Base-by-base conservation (phyloP, 73 alveolate species). In the Paramecium biaurelia region DNA sequence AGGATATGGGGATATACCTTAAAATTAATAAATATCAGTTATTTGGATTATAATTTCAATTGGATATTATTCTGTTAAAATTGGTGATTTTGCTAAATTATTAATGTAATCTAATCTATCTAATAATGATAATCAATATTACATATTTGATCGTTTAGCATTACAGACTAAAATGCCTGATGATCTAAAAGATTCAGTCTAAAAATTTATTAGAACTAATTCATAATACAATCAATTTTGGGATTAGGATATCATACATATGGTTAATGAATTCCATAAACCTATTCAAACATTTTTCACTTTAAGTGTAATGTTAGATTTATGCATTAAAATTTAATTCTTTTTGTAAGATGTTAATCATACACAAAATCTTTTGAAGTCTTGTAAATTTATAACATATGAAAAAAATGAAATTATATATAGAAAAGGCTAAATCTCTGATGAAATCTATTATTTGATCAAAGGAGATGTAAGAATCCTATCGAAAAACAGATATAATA, bases 61-160 rank as follows among this genome's bases (percentile, higher is more conserved):
- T 0, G 76, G 70, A 23, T 79, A 79, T 47, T 41, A 42, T 47
- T 79, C 90, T 5, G 45, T 79, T 5, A 79, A 32, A 30, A 45
- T 79, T 8, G 90, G 90, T 11, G 74, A 79, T 34, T 79, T 79
- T 23, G 90, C 90, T 23, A 32, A 72, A 72, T 72, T 72, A 72
- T 43, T 41, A 21, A 41, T 20, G 41, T 38, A 24, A 23, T 43
- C 90, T 9, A 41, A 43, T 43, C 32, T 43, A 18, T 30, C 41
- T 6, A 79, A n/a, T n/a, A 30, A 42, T 38, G 70, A 41, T 21
- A 63, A 79, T 12, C 34, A 79, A 45, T 21, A 38, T 10, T 63
- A 30, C 28, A 12, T 47, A 24, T 30, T 79, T 24, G 90, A 79
- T 43, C 28, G 56, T 21, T 26, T 79, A 21, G 90, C 90, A 18